These are phyloP conservation scores for Kwoniella europaea DNA, from an alignment of 768 basidiomycete species.

Conservation along the genomic window DNA sequence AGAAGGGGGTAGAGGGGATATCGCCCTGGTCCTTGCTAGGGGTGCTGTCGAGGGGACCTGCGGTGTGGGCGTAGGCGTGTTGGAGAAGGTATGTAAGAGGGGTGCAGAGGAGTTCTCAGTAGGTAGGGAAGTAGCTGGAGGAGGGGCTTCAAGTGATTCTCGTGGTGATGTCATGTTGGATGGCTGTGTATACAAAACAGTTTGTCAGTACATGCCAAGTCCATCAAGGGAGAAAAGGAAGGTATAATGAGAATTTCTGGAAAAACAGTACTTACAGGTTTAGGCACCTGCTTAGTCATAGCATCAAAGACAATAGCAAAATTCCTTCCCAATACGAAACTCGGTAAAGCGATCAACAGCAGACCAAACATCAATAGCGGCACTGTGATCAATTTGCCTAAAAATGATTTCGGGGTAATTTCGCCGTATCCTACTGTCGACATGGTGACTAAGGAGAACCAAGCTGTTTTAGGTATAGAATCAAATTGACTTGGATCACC, in stretches of 20 bases:
- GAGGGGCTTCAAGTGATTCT: slow-evolving; percentile 22
- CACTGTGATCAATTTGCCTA: slow-evolving; percentile 83
- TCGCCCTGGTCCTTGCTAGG: slow-evolving; percentile 1
- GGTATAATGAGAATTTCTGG: not conserved
- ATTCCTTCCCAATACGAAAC: slow-evolving; percentile 88
- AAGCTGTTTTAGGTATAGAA: slow-evolving; percentile 76
- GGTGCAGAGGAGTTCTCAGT: slow-evolving; percentile 13
- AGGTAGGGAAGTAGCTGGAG: slow-evolving; percentile 14
- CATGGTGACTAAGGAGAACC: slow-evolving; percentile 70
- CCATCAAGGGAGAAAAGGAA: not conserved
- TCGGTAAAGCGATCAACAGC: slow-evolving; percentile 84
- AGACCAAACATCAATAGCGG: slow-evolving; percentile 86
- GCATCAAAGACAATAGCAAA: slow-evolving; percentile 89
- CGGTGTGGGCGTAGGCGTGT: slow-evolving; percentile 13
- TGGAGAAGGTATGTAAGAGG: slow-evolving; percentile 23
- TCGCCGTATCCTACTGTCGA: slow-evolving; percentile 92
- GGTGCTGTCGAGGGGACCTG: not conserved
- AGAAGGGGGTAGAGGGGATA: slow-evolving; percentile 20
- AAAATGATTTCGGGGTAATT: slow-evolving; percentile 81
- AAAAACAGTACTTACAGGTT: slow-evolving; percentile 26
- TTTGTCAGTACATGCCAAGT: not conserved
- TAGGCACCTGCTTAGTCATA: slow-evolving; percentile 62
- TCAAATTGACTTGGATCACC: slow-evolving; percentile 63
- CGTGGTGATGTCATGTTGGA: slow-evolving; percentile 19
- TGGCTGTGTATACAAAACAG: not conserved